Evolutionary conservation across 2,329 filamentous ascomycete genomes (phyloP).

Genomic region (Immersiporthe knoxdaviesiana): DNA sequence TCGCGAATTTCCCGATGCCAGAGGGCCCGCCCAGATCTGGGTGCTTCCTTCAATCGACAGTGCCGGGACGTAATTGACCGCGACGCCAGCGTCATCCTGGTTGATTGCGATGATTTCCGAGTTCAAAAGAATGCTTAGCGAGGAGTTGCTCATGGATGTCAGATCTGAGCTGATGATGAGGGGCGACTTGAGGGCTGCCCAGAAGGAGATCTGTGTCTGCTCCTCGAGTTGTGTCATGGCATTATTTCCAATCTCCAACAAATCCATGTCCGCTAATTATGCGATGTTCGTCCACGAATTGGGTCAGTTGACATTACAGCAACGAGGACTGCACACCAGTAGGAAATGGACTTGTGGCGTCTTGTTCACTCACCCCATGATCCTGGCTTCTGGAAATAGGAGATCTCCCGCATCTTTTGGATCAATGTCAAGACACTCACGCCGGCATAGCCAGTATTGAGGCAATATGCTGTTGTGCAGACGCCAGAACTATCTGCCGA

Average conservation of each 20-base stretch:
- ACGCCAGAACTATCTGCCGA: slow-evolving; percentile 27
- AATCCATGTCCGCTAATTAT: slow-evolving; percentile 40
- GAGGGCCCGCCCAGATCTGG: not conserved
- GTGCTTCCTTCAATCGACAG: not conserved
- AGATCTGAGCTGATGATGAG: slow-evolving; percentile 22
- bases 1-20: not conserved
- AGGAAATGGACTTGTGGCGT: too few species aligned
- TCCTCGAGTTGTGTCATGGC: slow-evolving; percentile 17
- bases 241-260: slow-evolving; percentile 18
- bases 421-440: not conserved
- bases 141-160: slow-evolving; percentile 4
- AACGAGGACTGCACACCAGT: too few species aligned
- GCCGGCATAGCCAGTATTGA: slow-evolving; percentile 36
- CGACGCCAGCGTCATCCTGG: slow-evolving; percentile 11
- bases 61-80: not conserved
- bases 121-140: slow-evolving; percentile 16
- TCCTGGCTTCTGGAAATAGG: slow-evolving; percentile 2
- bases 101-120: slow-evolving; percentile 21
- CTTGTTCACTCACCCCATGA: not conserved
- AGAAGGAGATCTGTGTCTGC: slow-evolving; percentile 17
- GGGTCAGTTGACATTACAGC: too few species aligned
- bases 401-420: not conserved
- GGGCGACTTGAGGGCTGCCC: slow-evolving; percentile 15
- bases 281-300: too few species aligned
- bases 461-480: slow-evolving; percentile 36